phyloP scores from a whole-genome alignment of 2,329 filamentous ascomycete genomes.

The Claviceps digitariae region DNA sequence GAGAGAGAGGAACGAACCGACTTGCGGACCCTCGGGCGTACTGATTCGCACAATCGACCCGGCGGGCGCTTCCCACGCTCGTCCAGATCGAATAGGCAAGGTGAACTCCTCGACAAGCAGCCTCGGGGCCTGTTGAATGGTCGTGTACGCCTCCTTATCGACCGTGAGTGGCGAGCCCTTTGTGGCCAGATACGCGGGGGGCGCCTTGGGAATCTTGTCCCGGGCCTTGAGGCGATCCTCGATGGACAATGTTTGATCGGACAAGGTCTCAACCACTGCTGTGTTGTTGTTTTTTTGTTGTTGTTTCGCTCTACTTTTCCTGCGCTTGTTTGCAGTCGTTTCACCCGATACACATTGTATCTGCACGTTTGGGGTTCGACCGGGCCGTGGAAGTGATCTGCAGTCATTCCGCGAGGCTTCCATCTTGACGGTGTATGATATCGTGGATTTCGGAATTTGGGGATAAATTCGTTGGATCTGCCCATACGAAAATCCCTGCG shows the following conservation, averaged over 20 bases:
- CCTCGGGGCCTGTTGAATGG: slow-evolving; percentile 39
- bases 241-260: slow-evolving; percentile 8
- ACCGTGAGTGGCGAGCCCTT: slow-evolving; percentile 30
- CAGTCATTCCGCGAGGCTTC: neutral
- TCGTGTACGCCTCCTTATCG: slow-evolving; percentile 39
- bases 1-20: slow-evolving; percentile 28
- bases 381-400: neutral
- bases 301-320: no score
- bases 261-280: slow-evolving; percentile 6
- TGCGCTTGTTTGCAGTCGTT: no score
- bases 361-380: no score
- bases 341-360: no score
- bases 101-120: slow-evolving; percentile 37
- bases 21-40: slow-evolving; percentile 65
- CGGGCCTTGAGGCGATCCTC: slow-evolving; percentile 28
- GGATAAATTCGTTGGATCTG: neutral
- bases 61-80: slow-evolving; percentile 56
- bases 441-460: neutral
- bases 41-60: slow-evolving; percentile 59
- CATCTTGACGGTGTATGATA: neutral
- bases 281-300: no score
- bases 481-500: neutral
- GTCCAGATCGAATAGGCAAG: slow-evolving; percentile 59
- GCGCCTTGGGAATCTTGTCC: slow-evolving; percentile 31
- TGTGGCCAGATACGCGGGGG: slow-evolving; percentile 33